Evolutionary conservation across 1,139 yeast genomes (phyloP).

Genomic region (Suhomyces bokatorum): DNA sequence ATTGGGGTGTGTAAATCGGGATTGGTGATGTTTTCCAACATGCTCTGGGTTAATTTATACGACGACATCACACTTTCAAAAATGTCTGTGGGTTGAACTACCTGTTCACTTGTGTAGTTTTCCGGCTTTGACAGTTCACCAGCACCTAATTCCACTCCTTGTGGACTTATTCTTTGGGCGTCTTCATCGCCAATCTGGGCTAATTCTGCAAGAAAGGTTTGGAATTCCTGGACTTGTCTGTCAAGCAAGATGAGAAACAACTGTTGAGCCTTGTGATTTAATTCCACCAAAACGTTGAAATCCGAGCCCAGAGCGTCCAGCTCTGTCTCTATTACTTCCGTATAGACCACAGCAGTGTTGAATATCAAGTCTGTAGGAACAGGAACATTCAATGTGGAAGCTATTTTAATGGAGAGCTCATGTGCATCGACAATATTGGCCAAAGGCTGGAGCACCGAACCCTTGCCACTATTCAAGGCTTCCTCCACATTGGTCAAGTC

Average conservation of each 20-base stretch:
- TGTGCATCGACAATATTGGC: conserved; percentile 36
- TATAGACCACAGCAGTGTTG: conserved; percentile 49
- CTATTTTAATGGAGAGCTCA: conserved; percentile 33
- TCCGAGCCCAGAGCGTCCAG: conserved; percentile 19
- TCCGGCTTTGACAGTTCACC: conserved; percentile 15
- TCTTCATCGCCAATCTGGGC: conserved; percentile 6
- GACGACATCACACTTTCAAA: conserved; percentile 37
- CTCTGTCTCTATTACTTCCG: conserved; percentile 45
- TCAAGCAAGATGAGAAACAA: conserved; percentile 21
- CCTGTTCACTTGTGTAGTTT: conserved; percentile 29
- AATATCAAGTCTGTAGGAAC: conserved; percentile 44
- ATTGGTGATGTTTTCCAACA: conserved; percentile 26
- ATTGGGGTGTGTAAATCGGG: conserved; percentile 1
- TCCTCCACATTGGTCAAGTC: conserved; percentile 44
- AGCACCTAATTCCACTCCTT: too few species aligned
- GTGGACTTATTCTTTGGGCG: too few species aligned
- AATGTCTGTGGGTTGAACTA: conserved; percentile 41
- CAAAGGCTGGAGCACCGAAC: conserved; percentile 43
- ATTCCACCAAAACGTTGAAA: conserved; percentile 18
- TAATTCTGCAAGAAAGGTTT: conserved; percentile 31
- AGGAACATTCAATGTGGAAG: conserved; percentile 13
- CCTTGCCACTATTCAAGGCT: conserved; percentile 31
- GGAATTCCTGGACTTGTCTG: conserved; percentile 28
- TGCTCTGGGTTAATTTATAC: conserved; percentile 32
- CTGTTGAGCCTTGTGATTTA: conserved; percentile 21